Evolutionary conservation across 495 filamentous ascomycete species (phyloP), one percentile per base, ranked within the genome.

Genomic region (Xylaria grammica): DNA sequence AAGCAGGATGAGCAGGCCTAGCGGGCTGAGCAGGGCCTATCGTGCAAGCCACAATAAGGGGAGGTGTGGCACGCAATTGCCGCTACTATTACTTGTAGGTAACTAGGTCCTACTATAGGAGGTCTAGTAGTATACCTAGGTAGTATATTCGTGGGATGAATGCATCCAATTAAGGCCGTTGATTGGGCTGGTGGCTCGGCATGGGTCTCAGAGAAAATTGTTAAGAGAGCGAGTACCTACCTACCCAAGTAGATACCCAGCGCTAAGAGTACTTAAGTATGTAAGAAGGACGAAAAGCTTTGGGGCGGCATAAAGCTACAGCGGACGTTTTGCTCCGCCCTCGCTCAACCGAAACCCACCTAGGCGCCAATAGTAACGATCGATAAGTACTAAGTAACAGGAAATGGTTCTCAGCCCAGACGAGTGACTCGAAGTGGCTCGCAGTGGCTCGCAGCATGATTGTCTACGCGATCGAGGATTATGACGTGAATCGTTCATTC

Each of bases 401-500:
- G 54, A 57, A 45, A 57, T 24, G 38, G 45, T 15, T 20, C 45
- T 48, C 19, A 11, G 45, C 19, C 19, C 11, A 11, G n/a, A 24
- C 19, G 4, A 48, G 45, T 24, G 20, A 19, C 19, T 24, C 40
- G 13, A 4, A n/a, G n/a, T n/a, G n/a, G n/a, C n/a, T n/a, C n/a
- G n/a, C n/a, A n/a, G n/a, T n/a, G n/a, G n/a, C n/a, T n/a, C 34
- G 13, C 50, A 27, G 34, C 34, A n/a, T 19, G 53, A 22, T 15
- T 56, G 9, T 1, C 54, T 6, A 36, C 27, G 24, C 27, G 56
- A 59, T 59, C 56, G 56, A 48, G 40, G 42, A 59, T 48, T 59
- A 59, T 59, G 56, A 59, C 42, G 56, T 32, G 27, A 30, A 59
- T 59, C 56, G 56, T 34, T 32, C 27, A 46, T 58, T 46, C 27